A percentile compares a stretch with the other conserved stretches of the same genome.
phyloP scores from a whole-genome alignment of 192 early-diverging fungal genomes.

The Paraglomus brasilianum region DNA sequence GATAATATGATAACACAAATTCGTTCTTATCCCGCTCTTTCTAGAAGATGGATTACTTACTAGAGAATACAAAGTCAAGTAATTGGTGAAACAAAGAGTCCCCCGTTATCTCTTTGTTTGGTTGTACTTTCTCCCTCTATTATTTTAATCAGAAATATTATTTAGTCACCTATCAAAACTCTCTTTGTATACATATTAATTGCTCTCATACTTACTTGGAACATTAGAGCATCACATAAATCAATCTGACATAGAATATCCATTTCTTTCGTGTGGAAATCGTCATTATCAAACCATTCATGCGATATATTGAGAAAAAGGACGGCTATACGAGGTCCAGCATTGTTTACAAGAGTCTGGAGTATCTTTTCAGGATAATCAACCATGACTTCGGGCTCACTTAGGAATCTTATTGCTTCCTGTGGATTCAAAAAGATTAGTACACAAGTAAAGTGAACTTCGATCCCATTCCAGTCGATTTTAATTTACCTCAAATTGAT shows the following conservation, averaged over 20 bases:
- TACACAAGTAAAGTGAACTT: no score
- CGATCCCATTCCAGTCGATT: no score
- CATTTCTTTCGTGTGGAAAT: background rate
- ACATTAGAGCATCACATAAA: background rate
- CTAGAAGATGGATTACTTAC: no score
- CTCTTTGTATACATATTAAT: no score
- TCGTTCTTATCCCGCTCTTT: no score
- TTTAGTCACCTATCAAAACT: no score
- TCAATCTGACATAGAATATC: background rate
- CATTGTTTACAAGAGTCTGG: background rate
- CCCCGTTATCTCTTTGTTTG: background rate
- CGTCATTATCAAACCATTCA: background rate
- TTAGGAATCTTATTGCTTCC: constrained; percentile 10
- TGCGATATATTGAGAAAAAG: background rate
- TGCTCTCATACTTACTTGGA: constrained; percentile 1
- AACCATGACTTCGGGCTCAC: background rate
- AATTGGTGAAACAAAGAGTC: background rate
- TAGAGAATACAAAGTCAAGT: no score
- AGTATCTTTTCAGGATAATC: background rate
- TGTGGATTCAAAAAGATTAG: no score
- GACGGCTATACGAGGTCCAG: background rate
- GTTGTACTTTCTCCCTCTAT: background rate
- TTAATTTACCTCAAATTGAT: background rate
- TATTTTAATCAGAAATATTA: background rate
- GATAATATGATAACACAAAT: no score